phyloP scores from a whole-genome alignment of 164 flowering plant genomes.

The Vitis vinifera region ASM3070453v1 NC_081808.1:5961501-5962000 shows the following conservation, averaged over 20 bases:
- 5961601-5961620: conserved; percentile 18
- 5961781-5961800: conserved; percentile 14
- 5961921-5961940: conserved; percentile 19
- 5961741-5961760: conserved; percentile 10
- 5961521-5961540: conserved; percentile 29
- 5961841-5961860: conserved; percentile 14
- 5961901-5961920: conserved; percentile 26
- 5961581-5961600: conserved; percentile 14
- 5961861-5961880: conserved; percentile 21
- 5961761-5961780: conserved; percentile 15
- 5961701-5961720: conserved; percentile 12
- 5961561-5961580: conserved; percentile 2
- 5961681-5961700: conserved; percentile 19
- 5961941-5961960: conserved; percentile 24
- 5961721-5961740: conserved; percentile 19
- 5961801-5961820: conserved; percentile 10
- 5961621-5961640: conserved; percentile 19
- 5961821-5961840: conserved; percentile 20
- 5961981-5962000: conserved; percentile 29
- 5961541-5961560: conserved; percentile 16
- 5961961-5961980: conserved; percentile 12
- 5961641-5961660: conserved; percentile 27
- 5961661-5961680: conserved; percentile 66
- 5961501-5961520: conserved; percentile 14
- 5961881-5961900: conserved; percentile 28